A percentile compares a stretch with the other conserved stretches of the same genome.
Conservation (phyloP, 192 early-diverging fungal genomes). For the Coemansia sp. region DNA sequence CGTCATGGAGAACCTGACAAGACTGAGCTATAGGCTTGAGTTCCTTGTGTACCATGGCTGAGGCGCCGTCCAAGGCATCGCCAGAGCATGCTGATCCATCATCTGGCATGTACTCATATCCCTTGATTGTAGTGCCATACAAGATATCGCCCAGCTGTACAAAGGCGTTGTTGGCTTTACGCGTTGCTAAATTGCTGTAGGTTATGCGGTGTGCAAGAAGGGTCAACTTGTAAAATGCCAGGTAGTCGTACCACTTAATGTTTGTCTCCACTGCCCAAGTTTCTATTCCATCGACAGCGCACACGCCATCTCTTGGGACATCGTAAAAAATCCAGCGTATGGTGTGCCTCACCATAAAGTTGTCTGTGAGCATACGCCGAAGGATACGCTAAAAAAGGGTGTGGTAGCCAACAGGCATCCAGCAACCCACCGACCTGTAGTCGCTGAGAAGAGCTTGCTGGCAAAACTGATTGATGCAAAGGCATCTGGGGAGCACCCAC, state of each 20-base stretch:
- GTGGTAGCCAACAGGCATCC: neutral
- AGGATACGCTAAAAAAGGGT: neutral
- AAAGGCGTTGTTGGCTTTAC: neutral
- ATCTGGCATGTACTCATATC: no score
- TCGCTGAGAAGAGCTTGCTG: neutral
- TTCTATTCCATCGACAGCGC: neutral
- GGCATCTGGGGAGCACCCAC: neutral
- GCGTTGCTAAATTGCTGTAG: neutral
- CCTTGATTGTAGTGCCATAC: no score
- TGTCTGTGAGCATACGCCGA: neutral
- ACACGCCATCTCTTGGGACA: neutral
- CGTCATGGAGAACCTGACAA: no score
- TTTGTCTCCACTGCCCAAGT: neutral
- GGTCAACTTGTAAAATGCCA: neutral
- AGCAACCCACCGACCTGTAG: neutral
- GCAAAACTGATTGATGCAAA: neutral
- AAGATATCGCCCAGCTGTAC: no score
- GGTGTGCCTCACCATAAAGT: neutral
- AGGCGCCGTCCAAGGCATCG: no score
- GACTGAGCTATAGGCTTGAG: no score
- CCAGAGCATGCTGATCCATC: no score
- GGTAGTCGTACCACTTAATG: neutral
- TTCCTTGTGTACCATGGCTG: no score
- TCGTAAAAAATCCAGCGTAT: neutral
- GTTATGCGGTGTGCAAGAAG: neutral